Base-by-base conservation (phyloP, 352 stramenopile genomes). In the Albugo laibachii region DNA sequence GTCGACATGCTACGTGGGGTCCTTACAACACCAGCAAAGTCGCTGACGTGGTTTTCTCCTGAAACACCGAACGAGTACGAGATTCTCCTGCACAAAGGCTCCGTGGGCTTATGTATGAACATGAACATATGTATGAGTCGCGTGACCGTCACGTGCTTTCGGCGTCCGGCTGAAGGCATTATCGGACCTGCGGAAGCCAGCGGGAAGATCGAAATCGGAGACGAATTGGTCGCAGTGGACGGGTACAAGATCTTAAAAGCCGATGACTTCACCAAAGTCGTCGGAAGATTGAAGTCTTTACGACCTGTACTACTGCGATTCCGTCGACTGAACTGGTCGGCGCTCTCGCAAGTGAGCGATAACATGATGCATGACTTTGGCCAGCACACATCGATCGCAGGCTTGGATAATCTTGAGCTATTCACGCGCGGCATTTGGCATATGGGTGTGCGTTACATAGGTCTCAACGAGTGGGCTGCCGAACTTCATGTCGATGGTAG, bases 81-180 rank as follows among this genome's bases (percentile, higher is more conserved):
- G 54, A 76, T 92, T 31, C 43, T 86, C 53, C 63, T 92, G 48
- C 73, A 88, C 57, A 92, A 92, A 52, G 79, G 79, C 45, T 82
- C 68, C 11, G 83, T 87, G 39, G 79, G 79, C 2, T 60, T 92
- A 24, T 92, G 79, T 53, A 92, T 92, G 79, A 92, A 92, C 56
- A 92, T 92, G 79, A 88, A 76, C 49, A 73, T 92, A 48, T 70
- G 78, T 12, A 56, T 74, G 48, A 75, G 76, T 11, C 83, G 72
- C 8, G 75, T 92, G 37, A 78, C 66, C 0, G 76, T 92, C 20
- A 85, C 77, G 20, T 84, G 78, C 37, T 92, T 92, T 48, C 71
- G 78, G 5, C 74, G 77, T 3, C 78, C 78, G 2, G 69, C 83
- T n/a, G 54, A 62, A 12, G 60, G 61, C 16, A 64, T 88, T 50